Base-by-base conservation (phyloP, 2,329 filamentous ascomycete genomes). In the Mycogone perniciosa region DNA sequence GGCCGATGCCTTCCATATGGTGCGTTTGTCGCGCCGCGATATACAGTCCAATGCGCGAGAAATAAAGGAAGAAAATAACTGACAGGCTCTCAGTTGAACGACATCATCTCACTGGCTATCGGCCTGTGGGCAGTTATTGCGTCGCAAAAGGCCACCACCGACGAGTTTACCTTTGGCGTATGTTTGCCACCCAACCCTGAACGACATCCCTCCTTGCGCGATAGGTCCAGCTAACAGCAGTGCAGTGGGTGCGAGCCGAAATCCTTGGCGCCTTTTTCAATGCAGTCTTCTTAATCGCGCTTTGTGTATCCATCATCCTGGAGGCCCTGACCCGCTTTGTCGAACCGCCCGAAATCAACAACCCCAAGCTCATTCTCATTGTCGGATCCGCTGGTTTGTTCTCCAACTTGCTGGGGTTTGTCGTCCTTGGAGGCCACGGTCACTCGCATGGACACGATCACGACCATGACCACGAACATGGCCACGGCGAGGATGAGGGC, bases 1-100 rank as follows among this genome's bases (percentile, higher is more conserved):
- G 65, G 93, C 93, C 48, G 93, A 99, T 74, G 90, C 93, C 54
- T 99, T 99, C 70, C 93, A 99, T 72, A 99, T 99, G 93, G 87
- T 89, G 65, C 60, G 78, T 68, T 39, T 44, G 42, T n/a, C 13
- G 7, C 20, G 10, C 38, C 38, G 7, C 38, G 11, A n/a, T 40
- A 9, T 40, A 26, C 51, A 51, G n/a, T 39, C n/a, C 33, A 26
- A 39, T 30, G 9, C 29, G n/a, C 35, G n/a, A 9, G 13, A 9
- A 26, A 29, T 37, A 46, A 11, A 46, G 10, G 13, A 6, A 27
- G 10, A 42, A 31, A 46, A 39, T 44, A 34, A 41, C 57, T 60
- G 44, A 59, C 56, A 42, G 29, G 44, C 40, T 26, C 33, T 31
- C 54, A 90, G 87, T 77, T 99, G 54, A 99, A 99, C 75, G 93